Evolutionary conservation across 352 stramenopile genomes (phyloP).

Genomic region (Phytophthora idaei): DNA sequence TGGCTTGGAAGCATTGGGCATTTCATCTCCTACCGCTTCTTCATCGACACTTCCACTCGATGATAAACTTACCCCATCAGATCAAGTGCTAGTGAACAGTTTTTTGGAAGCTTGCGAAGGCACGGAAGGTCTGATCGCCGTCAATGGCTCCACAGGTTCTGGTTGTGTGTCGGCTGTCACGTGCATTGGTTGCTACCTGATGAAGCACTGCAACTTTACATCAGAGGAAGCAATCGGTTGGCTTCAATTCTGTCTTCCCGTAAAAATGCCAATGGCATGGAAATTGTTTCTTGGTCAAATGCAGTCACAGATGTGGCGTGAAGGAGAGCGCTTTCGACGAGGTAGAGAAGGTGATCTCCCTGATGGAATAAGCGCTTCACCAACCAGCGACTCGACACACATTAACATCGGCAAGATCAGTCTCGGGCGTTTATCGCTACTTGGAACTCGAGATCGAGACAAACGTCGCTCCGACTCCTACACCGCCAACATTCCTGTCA

Average conservation of each 20-base stretch:
- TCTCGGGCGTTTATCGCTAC: slow-evolving; percentile 55
- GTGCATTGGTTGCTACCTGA: slow-evolving; percentile 97
- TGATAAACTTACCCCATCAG: slow-evolving; percentile 7
- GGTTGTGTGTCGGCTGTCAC: slow-evolving; percentile 82
- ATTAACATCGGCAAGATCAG: slow-evolving; percentile 76
- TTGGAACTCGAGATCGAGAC: slow-evolving; percentile 53
- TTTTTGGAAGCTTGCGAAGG: slow-evolving; percentile 93
- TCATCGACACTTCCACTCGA: neutral
- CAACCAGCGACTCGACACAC: slow-evolving; percentile 28
- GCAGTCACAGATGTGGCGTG: slow-evolving; percentile 76
- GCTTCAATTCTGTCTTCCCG: slow-evolving; percentile 94
- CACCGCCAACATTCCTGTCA: slow-evolving; percentile 8
- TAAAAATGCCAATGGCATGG: slow-evolving; percentile 82
- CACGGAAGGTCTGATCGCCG: slow-evolving; percentile 52
- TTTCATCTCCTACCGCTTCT: slow-evolving; percentile 15
- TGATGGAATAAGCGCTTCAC: slow-evolving; percentile 13
- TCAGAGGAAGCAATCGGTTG: slow-evolving; percentile 95
- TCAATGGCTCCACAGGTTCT: slow-evolving; percentile 68
- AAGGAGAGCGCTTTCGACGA: slow-evolving; percentile 52
- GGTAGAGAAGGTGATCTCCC: slow-evolving; percentile 13
- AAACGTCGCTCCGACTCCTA: slow-evolving; percentile 10
- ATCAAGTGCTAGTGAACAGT: slow-evolving; percentile 72
- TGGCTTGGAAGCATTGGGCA: slow-evolving; percentile 23
- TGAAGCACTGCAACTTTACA: slow-evolving; percentile 97
- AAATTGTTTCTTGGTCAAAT: slow-evolving; percentile 92